phyloP scores from a whole-genome alignment of 129 eudicot species.

The Kitagawia praeruptora region DNA sequence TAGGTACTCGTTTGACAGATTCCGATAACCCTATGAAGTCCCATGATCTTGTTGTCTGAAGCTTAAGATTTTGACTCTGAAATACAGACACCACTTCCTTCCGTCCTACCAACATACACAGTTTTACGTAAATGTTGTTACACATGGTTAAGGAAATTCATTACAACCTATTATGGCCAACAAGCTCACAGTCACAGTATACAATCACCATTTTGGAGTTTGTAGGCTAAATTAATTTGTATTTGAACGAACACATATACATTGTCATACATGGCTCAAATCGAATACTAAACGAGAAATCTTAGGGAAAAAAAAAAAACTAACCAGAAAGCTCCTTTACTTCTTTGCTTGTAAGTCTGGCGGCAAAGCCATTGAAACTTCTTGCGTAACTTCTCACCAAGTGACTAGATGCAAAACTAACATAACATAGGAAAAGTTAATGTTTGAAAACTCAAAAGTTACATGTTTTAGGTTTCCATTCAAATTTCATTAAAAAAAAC shows the following conservation, averaged over 20 bases:
- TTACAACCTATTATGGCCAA: not conserved
- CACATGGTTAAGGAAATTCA: not conserved
- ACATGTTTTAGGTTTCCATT: not conserved
- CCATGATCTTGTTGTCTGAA: slow-evolving; percentile 6
- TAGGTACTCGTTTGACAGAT: not conserved
- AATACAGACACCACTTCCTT: slow-evolving; percentile 2
- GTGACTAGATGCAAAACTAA: not conserved
- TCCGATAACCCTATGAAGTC: not conserved
- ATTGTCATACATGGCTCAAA: not conserved
- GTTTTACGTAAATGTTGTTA: not conserved
- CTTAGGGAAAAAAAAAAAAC: not conserved
- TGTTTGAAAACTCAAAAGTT: not conserved
- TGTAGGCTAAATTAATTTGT: not conserved
- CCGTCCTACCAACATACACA: not conserved
- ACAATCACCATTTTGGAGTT: not conserved
- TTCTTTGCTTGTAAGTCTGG: slow-evolving; percentile 24
- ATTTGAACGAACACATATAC: too few species aligned
- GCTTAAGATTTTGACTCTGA: not conserved
- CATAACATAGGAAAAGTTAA: not conserved
- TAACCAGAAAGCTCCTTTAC: slow-evolving; percentile 19
- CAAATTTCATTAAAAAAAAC: not conserved
- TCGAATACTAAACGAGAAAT: not conserved
- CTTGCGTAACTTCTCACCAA: slow-evolving; percentile 24
- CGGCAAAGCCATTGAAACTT: slow-evolving; percentile 40
- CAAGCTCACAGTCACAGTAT: not conserved